phyloP scores from a whole-genome alignment of 164 flowering plant species.

The Tinospora cordifolia region DNA sequence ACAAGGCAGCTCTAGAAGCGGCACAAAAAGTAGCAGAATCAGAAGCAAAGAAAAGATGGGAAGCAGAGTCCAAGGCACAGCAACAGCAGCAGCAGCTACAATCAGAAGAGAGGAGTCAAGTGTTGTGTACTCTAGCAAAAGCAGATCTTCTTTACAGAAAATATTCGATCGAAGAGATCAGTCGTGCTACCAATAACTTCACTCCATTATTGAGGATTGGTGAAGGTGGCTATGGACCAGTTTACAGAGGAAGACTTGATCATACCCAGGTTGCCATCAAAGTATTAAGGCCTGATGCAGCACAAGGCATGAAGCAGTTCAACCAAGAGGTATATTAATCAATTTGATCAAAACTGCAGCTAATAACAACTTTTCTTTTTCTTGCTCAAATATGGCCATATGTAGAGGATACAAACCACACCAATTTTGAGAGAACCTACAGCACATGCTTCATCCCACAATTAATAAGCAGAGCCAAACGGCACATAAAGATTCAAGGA shows the following conservation, averaged over 20 bases:
- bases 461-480: too few species aligned
- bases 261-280: constrained; percentile 74
- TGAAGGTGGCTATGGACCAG: constrained; percentile 86
- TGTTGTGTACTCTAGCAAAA: constrained; percentile 28
- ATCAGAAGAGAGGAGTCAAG: constrained; percentile 43
- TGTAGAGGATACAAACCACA: too few species aligned
- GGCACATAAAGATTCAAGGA: too few species aligned
- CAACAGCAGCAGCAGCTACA: constrained; percentile 26
- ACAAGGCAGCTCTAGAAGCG: constrained; percentile 57
- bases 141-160: constrained; percentile 44
- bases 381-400: too few species aligned
- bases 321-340: constrained; percentile 56
- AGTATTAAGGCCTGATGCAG: constrained; percentile 62
- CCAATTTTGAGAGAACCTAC: too few species aligned
- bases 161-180: constrained; percentile 57
- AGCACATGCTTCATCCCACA: too few species aligned
- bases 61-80: constrained; percentile 47
- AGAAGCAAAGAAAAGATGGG: constrained; percentile 47
- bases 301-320: constrained; percentile 69
- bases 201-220: constrained; percentile 42
- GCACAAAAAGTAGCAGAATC: constrained; percentile 59
- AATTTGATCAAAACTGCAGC: too few species aligned
- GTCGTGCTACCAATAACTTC: constrained; percentile 48
- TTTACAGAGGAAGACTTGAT: constrained; percentile 49
- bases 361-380: too few species aligned